These are phyloP conservation scores for Lyophyllum shimeji DNA, from an alignment of 768 basidiomycete genomes.

Conservation along the genomic window DNA sequence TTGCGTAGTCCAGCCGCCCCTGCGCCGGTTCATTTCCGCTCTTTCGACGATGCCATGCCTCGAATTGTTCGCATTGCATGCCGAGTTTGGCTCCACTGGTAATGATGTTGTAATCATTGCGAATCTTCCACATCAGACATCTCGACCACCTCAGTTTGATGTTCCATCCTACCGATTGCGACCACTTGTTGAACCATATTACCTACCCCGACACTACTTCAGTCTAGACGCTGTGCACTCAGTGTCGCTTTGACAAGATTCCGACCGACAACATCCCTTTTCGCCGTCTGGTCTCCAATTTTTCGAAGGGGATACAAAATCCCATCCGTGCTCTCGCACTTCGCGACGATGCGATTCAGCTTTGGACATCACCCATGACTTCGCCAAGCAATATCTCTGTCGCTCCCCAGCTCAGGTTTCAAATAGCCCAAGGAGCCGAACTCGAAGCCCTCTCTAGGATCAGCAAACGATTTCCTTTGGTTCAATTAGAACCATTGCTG, in stretches of 20 bases:
- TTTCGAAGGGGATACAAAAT: background rate
- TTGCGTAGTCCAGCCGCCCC: background rate
- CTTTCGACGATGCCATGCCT: background rate
- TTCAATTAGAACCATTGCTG: background rate
- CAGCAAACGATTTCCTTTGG: background rate
- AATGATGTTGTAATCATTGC: background rate
- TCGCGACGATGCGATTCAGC: background rate
- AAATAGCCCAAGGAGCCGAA: too few relatives aligned
- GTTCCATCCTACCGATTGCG: background rate
- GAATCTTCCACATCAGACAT: background rate
- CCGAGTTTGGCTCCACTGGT: background rate
- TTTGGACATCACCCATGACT: background rate
- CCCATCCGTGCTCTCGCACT: background rate
- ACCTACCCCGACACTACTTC: background rate
- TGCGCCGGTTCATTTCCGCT: background rate
- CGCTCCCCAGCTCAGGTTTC: background rate
- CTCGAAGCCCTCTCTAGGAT: background rate
- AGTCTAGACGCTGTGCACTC: background rate
- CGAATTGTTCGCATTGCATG: background rate
- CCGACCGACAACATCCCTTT: background rate
- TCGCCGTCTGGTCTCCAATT: background rate
- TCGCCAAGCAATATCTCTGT: background rate
- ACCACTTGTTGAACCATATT: background rate
- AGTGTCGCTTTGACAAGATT: background rate
- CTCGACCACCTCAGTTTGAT: background rate